phyloP scores from a whole-genome alignment of 805 yeast species.

The Myxozyma neotropica region DNA sequence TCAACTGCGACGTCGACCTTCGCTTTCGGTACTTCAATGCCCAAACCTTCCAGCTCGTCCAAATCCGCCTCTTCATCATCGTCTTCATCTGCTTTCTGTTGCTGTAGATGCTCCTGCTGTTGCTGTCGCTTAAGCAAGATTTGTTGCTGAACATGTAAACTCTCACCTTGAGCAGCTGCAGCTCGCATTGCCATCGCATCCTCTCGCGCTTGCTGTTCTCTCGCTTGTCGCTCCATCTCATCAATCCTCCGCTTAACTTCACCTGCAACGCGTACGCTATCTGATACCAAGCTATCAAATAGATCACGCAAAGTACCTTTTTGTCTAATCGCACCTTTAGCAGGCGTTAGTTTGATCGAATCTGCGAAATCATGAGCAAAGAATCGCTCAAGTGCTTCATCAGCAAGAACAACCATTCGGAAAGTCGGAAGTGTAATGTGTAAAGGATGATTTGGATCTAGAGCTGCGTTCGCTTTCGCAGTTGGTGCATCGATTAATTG shows the following conservation, averaged over 20 bases:
- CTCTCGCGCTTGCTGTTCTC: slow-evolving; percentile 35
- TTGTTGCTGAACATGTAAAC: slow-evolving; percentile 7
- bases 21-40: slow-evolving; percentile 46
- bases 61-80: slow-evolving; percentile 43
- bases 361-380: slow-evolving; percentile 54
- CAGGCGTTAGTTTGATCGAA: slow-evolving; percentile 33
- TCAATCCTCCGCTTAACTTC: slow-evolving; percentile 89
- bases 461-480: slow-evolving; percentile 68
- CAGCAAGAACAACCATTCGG: slow-evolving; percentile 91
- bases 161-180: slow-evolving; percentile 6
- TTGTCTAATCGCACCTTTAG: slow-evolving; percentile 21
- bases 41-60: slow-evolving; percentile 55
- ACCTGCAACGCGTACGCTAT: slow-evolving; percentile 87
- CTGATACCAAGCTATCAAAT: slow-evolving; percentile 88
- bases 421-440: slow-evolving; percentile 81
- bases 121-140: not conserved
- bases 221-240: slow-evolving; percentile 43
- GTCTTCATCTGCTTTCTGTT: slow-evolving; percentile 10
- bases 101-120: slow-evolving; percentile 8
- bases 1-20: not conserved
- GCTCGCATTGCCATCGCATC: slow-evolving; percentile 35
- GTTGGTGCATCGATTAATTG: slow-evolving; percentile 26
- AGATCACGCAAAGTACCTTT: slow-evolving; percentile 64
- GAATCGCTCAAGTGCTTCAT: slow-evolving; percentile 86
- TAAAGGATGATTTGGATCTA: slow-evolving; percentile 78